Conservation (phyloP, 257 asterid species). For the Linaria vulgaris region DNA sequence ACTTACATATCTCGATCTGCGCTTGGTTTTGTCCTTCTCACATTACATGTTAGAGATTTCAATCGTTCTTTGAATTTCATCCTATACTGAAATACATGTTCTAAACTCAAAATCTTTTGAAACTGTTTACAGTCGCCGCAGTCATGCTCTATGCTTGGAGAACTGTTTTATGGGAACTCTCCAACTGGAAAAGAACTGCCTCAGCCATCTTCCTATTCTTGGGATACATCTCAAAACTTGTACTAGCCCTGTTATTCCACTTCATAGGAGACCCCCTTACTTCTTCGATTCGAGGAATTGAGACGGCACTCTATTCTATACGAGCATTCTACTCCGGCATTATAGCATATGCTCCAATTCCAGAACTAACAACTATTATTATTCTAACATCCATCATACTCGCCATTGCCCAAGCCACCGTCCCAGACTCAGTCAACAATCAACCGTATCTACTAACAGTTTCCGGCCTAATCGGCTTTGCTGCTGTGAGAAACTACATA, state of each 20-base stretch:
- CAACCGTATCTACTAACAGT: constrained; percentile 72
- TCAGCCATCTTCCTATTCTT: constrained; percentile 35
- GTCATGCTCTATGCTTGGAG: constrained; percentile 79
- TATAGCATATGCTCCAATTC: constrained; percentile 76
- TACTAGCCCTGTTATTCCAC: constrained; percentile 51
- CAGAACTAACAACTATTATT: constrained; percentile 65
- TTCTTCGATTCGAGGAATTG: constrained; percentile 49
- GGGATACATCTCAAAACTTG: constrained; percentile 51
- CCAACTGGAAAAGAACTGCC: constrained; percentile 57
- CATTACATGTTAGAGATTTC: background rate
- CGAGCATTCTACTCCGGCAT: constrained; percentile 76
- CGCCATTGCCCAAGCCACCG: constrained; percentile 67
- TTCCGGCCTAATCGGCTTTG: constrained; percentile 71
- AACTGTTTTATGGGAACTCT: constrained; percentile 84
- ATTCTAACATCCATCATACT: constrained; percentile 63
- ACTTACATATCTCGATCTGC: no score
- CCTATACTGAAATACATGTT: background rate
- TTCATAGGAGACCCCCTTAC: constrained; percentile 69
- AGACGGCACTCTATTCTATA: constrained; percentile 50
- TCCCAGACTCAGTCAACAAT: constrained; percentile 73
- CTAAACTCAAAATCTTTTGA: background rate
- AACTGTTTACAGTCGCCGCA: constrained; percentile 53
- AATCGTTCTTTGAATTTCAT: no score
- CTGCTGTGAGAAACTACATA: constrained; percentile 75
- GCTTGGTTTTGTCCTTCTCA: background rate